Evolutionary conservation across 2,329 filamentous ascomycete species (phyloP).

Genomic region (Alternaria angustiovoidea): DNA sequence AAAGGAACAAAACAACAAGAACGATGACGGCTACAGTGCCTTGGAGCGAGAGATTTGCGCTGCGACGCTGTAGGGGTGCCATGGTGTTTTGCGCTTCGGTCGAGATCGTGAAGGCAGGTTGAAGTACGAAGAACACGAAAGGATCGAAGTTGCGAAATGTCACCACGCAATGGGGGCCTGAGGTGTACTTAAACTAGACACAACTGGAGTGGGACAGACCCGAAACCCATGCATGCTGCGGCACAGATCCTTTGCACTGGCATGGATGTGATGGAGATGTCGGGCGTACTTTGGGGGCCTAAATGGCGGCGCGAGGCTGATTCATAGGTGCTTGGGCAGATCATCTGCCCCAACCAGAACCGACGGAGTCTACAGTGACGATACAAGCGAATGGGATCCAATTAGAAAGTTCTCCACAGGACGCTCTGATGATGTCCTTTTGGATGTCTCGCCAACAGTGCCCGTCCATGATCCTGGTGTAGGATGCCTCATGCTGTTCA

Average conservation of each 20-base stretch:
- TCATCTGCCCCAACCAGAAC: neutral
- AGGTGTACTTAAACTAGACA: neutral
- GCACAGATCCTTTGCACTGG: neutral
- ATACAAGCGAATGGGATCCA: neutral
- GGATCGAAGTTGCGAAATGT: neutral
- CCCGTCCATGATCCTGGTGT: neutral
- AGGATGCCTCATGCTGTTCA: neutral
- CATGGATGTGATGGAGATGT: slow-evolving; percentile 1
- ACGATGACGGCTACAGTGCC: slow-evolving; percentile 5
- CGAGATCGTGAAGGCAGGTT: neutral
- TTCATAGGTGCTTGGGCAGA: neutral
- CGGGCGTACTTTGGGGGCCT: slow-evolving; percentile 13
- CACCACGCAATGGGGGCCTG: neutral
- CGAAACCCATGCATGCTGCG: neutral
- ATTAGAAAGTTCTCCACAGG: neutral
- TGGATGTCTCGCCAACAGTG: neutral
- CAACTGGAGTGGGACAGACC: neutral
- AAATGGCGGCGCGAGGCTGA: slow-evolving; percentile 8
- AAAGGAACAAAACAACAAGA: slow-evolving; percentile 1
- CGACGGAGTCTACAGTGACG: neutral
- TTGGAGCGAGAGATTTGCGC: slow-evolving; percentile 1
- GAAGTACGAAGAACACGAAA: neutral
- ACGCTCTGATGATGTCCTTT: neutral
- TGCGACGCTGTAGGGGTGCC: slow-evolving; percentile 17
- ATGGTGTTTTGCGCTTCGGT: slow-evolving; percentile 4